These are phyloP conservation scores for Vanrija sp. DNA, from an alignment of 1,284 basidiomycete genomes.

Conservation along the genomic window DNA sequence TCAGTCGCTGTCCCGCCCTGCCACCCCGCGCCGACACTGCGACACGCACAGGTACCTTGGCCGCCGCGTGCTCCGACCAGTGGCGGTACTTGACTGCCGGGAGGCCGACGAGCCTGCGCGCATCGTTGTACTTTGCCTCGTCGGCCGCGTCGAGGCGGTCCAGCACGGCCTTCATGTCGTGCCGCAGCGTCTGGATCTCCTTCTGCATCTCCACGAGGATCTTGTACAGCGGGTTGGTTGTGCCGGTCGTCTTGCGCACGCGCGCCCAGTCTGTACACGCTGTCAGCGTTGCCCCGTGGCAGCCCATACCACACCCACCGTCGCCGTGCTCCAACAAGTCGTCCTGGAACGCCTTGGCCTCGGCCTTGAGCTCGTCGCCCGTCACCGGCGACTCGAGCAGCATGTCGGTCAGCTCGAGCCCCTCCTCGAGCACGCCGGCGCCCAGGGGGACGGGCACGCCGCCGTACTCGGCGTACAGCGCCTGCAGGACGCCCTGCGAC, in stretches of 20 bases:
- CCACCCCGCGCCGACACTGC: background rate
- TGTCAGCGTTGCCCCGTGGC: background rate
- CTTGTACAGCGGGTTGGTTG: constrained; percentile 13
- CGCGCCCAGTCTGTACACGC: constrained; percentile 13
- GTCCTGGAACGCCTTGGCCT: constrained; percentile 7
- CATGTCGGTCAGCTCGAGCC: constrained; percentile 13
- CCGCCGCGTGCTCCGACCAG: background rate
- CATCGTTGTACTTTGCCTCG: constrained; percentile 19
- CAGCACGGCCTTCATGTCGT: constrained; percentile 6
- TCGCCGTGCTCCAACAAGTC: constrained; percentile 13
- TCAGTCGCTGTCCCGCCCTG: background rate
- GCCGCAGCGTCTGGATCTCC: constrained; percentile 16
- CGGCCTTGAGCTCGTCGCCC: constrained; percentile 9
- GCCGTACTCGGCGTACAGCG: constrained; percentile 9
- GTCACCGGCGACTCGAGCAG: constrained; percentile 13
- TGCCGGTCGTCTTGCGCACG: constrained; percentile 3
- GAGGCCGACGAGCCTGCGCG: constrained; percentile 14
- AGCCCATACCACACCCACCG: constrained; percentile 4
- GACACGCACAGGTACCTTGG: background rate
- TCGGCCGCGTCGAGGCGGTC: constrained; percentile 13
- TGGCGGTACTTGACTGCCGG: constrained; percentile 6
- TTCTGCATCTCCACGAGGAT: constrained; percentile 20
- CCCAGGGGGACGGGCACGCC: constrained; percentile 12
- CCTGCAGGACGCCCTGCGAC: constrained; percentile 11
- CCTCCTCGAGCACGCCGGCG: constrained; percentile 7